Evolutionary conservation across 2,329 filamentous ascomycete species (phyloP).

Genomic region (Botrytis paeoniae): DNA sequence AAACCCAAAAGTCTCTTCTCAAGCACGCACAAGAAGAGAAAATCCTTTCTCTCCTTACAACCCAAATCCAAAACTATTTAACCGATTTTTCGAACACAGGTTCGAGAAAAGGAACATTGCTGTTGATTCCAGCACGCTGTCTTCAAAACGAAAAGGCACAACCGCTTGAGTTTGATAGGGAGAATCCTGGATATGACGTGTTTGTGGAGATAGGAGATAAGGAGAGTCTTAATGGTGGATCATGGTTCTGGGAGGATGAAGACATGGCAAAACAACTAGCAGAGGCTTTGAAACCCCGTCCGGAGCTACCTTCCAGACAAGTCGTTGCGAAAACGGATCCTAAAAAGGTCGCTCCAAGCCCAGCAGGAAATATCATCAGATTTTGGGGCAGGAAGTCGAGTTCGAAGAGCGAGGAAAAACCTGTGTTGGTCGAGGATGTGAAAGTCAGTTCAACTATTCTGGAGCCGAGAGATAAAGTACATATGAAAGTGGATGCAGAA

Average conservation of each 20-base stretch:
- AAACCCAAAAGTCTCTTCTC: conserved; percentile 28
- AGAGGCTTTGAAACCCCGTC: conserved; percentile 25
- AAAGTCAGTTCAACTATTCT: neutral
- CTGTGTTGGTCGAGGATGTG: conserved; percentile 11
- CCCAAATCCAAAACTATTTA: conserved; percentile 33
- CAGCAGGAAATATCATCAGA: neutral
- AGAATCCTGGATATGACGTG: conserved; percentile 26
- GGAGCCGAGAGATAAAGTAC: conserved; percentile 23
- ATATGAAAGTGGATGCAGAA: conserved; percentile 33
- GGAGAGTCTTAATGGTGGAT: conserved; percentile 25
- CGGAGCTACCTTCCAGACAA: conserved; percentile 22
- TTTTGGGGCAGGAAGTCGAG: conserved; percentile 30
- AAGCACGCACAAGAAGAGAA: conserved; percentile 32
- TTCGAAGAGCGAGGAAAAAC: neutral
- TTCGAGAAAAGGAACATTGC: conserved; percentile 29
- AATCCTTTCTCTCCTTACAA: conserved; percentile 32
- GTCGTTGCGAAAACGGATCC: conserved; percentile 11
- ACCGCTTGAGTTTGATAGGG: conserved; percentile 31
- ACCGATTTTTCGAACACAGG: conserved; percentile 32
- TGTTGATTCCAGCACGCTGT: conserved; percentile 32
- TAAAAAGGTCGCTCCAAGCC: neutral
- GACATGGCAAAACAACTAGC: conserved; percentile 32
- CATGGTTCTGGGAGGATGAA: conserved; percentile 31
- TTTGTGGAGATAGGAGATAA: conserved; percentile 29
- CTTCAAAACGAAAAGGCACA: conserved; percentile 28